A percentile compares a stretch with the other conserved stretches of the same genome.
phyloP scores from a whole-genome alignment of 1,284 basidiomycete species.

The Xerocomus cyaneibrunnescens region DNA sequence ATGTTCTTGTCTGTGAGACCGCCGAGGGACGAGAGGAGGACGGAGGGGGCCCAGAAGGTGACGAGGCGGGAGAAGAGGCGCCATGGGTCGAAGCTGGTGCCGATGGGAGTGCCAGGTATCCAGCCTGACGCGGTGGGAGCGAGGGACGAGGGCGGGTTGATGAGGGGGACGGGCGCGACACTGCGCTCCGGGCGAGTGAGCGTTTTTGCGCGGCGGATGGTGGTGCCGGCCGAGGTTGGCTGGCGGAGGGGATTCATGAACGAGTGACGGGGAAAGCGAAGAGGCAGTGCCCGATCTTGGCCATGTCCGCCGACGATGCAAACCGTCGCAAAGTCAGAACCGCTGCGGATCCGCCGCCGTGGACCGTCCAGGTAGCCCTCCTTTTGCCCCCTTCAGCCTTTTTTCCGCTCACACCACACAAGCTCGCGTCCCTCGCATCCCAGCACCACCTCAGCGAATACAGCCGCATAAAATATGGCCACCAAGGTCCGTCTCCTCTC shows the following conservation, averaged over 20 bases:
- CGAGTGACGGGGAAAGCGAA: too few relatives aligned
- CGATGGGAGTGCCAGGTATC: constrained; percentile 31
- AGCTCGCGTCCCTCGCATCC: too few relatives aligned
- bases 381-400: too few relatives aligned
- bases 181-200: constrained; percentile 94
- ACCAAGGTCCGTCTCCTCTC: constrained; percentile 45
- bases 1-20: constrained; percentile 79
- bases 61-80: constrained; percentile 74
- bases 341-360: too few relatives aligned
- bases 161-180: constrained; percentile 91
- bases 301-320: constrained; percentile 23
- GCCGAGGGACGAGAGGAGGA: constrained; percentile 70
- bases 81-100: constrained; percentile 73
- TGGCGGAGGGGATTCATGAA: too few relatives aligned
- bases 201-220: constrained; percentile 86
- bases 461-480: constrained; percentile 73
- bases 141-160: constrained; percentile 65
- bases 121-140: constrained; percentile 38
- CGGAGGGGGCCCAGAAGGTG: constrained; percentile 91
- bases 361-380: too few relatives aligned
- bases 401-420: too few relatives aligned
- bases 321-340: too few relatives aligned
- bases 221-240: too few relatives aligned
- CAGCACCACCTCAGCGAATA: constrained; percentile 83
- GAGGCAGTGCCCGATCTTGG: constrained; percentile 28